phyloP scores from a whole-genome alignment of 768 basidiomycete genomes.

The Auricularia sp. region DNA sequence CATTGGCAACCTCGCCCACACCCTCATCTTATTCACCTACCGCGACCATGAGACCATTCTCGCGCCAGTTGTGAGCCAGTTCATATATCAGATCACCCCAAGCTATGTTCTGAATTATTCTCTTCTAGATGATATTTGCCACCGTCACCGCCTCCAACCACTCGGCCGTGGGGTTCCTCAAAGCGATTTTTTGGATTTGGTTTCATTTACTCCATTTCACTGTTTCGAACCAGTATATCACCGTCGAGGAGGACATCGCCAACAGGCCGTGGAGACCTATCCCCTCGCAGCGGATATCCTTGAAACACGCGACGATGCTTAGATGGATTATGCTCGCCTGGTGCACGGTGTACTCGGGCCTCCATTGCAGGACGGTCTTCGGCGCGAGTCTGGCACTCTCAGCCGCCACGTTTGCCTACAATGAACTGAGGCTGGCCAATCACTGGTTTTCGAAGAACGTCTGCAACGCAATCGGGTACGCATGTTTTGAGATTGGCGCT shows the following conservation, averaged over 20 bases:
- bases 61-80: too few species aligned
- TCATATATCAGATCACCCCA: too few species aligned
- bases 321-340: not conserved
- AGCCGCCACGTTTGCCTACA: constrained; percentile 26
- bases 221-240: constrained; percentile 5
- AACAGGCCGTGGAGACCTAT: constrained; percentile 6
- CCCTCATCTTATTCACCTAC: too few species aligned
- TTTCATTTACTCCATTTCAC: constrained; percentile 5
- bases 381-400: constrained; percentile 21
- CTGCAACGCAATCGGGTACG: constrained; percentile 29
- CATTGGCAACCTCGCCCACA: too few species aligned
- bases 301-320: not conserved
- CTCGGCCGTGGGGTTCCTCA: too few species aligned
- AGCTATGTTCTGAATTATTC: too few species aligned
- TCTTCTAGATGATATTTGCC: too few species aligned
- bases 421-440: constrained; percentile 27
- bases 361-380: not conserved
- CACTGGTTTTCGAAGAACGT: constrained; percentile 31
- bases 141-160: too few species aligned
- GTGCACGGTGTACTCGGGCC: not conserved
- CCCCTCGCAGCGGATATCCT: not conserved
- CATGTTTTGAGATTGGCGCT: constrained; percentile 28
- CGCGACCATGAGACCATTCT: too few species aligned
- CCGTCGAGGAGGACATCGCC: constrained; percentile 4
- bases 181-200: constrained; percentile 6